These are phyloP conservation scores for Thielaviopsis euricoi DNA, from an alignment of 2,329 filamentous ascomycete genomes.

Conservation along the genomic window DNA sequence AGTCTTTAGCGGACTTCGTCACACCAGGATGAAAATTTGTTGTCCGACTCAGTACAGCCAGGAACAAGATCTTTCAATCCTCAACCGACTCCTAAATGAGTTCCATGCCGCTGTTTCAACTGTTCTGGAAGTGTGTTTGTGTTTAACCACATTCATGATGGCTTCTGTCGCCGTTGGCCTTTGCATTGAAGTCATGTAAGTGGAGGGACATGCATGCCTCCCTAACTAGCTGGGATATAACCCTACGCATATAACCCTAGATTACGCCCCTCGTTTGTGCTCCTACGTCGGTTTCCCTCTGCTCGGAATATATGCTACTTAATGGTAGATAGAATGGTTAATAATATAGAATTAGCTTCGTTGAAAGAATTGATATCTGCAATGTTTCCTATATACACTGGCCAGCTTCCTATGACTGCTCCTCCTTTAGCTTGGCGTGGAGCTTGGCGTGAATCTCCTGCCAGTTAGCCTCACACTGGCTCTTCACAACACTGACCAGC, in stretches of 20 bases:
- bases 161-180: neutral
- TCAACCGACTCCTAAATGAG: neutral
- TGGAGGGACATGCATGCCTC: neutral
- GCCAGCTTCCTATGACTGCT: neutral
- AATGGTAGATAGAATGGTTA: too few relatives aligned
- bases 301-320: too few relatives aligned
- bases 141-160: neutral
- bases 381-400: too few relatives aligned
- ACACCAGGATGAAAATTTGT: neutral
- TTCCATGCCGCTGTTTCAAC: neutral
- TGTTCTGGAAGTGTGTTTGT: neutral
- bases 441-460: slow-evolving; percentile 26
- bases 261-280: neutral
- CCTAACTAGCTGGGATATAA: neutral
- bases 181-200: neutral
- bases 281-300: too few relatives aligned
- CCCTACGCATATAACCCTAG: neutral
- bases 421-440: neutral
- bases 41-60: neutral
- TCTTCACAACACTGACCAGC: slow-evolving; percentile 31
- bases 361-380: too few relatives aligned
- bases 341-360: too few relatives aligned
- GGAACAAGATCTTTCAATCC: neutral
- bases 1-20: neutral
- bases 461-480: slow-evolving; percentile 35